Evolutionary conservation across 805 yeast species (phyloP), one percentile per base, ranked within the genome.

Genomic region (Yamadazyma takamatsuzukensis): DNA sequence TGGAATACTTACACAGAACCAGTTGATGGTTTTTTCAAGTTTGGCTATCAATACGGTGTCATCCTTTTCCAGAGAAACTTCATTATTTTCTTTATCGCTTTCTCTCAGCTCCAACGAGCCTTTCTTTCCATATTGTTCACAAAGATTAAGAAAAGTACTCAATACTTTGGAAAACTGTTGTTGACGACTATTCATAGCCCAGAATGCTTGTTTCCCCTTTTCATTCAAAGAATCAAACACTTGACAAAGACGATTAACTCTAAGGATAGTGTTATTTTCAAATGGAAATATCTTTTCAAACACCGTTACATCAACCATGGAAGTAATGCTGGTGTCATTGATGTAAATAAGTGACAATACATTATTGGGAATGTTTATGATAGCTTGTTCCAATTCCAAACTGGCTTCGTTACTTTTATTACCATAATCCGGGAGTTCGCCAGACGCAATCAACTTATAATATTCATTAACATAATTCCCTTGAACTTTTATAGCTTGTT

Each of bases 131-230:
- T 58, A 62, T 17, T 63, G 53, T 34, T 78, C 82, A 16, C 76
- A 63, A 27, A 74, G 57, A 11, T 66, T 67, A 9, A 82, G 36
- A 33, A 72, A 68, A 36, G 73, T 73, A 2, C 44, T 39, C 6
- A 85, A 33, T 1, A 75, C 85, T 2, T 60, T 52, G 2, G 83
- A 59, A 17, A 75, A 53, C 42, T 80, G 80, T 30, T 70, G 68
- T 49, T 87, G 96, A 30, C 95, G 68, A 45, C 69, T 74, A 31
- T 75, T 70, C 22, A 85, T 73, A 0, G 95, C 90, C 37, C 66
- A 56, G 44, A 87, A 81, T 0, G 94, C 75, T 15, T 73, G 65
- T 40, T 68, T 67, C 0, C 89, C 72, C 41, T 76, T 79, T 2
- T 68, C 69, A 31, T 78, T 74, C 16, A 88, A 62, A 21, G 53